These are phyloP conservation scores for Backusella circina DNA, from an alignment of 192 early-diverging fungal species.

Conservation along the genomic window DNA sequence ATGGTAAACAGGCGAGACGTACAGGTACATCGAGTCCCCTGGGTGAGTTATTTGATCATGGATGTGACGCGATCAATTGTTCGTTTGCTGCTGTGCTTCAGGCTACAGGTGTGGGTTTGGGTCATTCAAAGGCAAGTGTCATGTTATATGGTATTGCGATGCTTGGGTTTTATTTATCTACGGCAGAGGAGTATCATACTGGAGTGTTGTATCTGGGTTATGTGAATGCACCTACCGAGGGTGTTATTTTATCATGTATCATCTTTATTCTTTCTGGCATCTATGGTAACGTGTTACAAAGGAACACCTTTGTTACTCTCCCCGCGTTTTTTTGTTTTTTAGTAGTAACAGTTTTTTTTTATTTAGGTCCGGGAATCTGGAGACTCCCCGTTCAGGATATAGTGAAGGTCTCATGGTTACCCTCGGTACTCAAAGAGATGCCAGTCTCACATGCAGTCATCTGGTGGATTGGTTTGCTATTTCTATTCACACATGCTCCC, in stretches of 20 bases:
- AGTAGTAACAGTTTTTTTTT: neutral
- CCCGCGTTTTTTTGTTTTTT: neutral
- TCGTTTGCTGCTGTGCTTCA: slow-evolving; percentile 29
- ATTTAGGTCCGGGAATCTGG: slow-evolving; percentile 21
- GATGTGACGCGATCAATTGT: slow-evolving; percentile 42
- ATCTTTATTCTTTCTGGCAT: slow-evolving; percentile 62
- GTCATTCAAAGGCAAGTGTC: slow-evolving; percentile 21
- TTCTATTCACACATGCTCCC: slow-evolving; percentile 30
- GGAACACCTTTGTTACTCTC: neutral
- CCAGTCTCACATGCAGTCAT: slow-evolving; percentile 13
- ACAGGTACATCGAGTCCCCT: slow-evolving; percentile 84
- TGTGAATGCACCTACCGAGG: slow-evolving; percentile 85
- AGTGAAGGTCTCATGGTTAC: slow-evolving; percentile 6
- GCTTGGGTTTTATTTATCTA: slow-evolving; percentile 75
- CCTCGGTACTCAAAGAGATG: neutral
- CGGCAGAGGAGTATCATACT: slow-evolving; percentile 93
- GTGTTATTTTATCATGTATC: slow-evolving; percentile 63
- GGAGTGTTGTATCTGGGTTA: slow-evolving; percentile 79
- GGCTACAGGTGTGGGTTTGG: slow-evolving; percentile 15
- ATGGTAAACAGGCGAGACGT: slow-evolving; percentile 91
- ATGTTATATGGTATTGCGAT: slow-evolving; percentile 27
- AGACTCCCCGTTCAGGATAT: slow-evolving; percentile 3
- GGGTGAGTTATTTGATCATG: slow-evolving; percentile 96
- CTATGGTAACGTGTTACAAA: slow-evolving; percentile 40
- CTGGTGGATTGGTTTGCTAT: slow-evolving; percentile 12